Conservation (phyloP, 495 filamentous ascomycete species). For the Tirmania nivea region DNA sequence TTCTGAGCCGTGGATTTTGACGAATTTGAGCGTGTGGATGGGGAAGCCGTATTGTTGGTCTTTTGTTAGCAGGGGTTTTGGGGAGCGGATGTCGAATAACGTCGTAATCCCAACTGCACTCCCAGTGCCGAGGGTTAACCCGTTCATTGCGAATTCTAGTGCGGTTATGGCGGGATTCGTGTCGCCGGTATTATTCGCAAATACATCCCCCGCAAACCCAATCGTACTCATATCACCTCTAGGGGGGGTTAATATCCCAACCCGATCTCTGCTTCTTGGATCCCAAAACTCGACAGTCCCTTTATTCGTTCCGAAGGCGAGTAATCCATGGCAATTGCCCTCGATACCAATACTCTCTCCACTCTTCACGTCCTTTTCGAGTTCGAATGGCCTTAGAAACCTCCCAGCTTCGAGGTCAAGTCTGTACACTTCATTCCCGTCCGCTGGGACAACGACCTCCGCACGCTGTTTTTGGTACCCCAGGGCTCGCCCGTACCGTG, state of each 20-base stretch:
- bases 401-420: constrained; percentile 77
- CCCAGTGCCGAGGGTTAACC: constrained; percentile 71
- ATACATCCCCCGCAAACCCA: constrained; percentile 1
- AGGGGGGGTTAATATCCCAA: constrained; percentile 44
- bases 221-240: constrained; percentile 16
- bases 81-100: constrained; percentile 80
- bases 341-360: constrained; percentile 85
- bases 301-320: constrained; percentile 83
- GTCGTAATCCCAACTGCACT: constrained; percentile 73
- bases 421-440: constrained; percentile 81
- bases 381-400: constrained; percentile 56
- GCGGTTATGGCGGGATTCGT: constrained; percentile 39
- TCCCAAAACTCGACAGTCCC: constrained; percentile 98
- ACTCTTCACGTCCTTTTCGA: constrained; percentile 69
- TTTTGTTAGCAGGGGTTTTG: constrained; percentile 62
- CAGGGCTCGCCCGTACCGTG: constrained; percentile 79
- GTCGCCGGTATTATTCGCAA: constrained; percentile 3
- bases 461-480: constrained; percentile 66
- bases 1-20: constrained; percentile 22
- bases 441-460: constrained; percentile 68
- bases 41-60: constrained; percentile 94
- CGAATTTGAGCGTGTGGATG: constrained; percentile 71
- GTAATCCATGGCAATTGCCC: constrained; percentile 70
- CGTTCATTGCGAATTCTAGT: constrained; percentile 64
- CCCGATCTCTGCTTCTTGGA: constrained; percentile 52